These are phyloP conservation scores for Monoraphidium neglectum DNA, from an alignment of 139 green algal genomes.

Conservation along the genomic window DNA sequence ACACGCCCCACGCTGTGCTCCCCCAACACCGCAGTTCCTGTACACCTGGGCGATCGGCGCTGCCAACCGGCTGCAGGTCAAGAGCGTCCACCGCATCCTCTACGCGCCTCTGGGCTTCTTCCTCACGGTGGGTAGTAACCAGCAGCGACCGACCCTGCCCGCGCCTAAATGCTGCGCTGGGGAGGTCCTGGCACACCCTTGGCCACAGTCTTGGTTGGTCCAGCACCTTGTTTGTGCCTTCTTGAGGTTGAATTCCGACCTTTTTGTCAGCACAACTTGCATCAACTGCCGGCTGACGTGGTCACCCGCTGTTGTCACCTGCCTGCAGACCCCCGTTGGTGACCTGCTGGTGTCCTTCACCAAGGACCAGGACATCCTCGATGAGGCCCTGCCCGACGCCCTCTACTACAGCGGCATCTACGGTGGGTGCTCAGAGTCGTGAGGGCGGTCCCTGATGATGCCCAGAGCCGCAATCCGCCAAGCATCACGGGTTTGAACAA, in stretches of 20 bases:
- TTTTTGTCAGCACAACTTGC: constrained; percentile 19
- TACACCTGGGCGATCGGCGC: constrained; percentile 26
- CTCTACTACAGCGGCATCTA: constrained; percentile 66
- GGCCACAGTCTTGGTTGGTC: too few species aligned
- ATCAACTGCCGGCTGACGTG: constrained; percentile 41
- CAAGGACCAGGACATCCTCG: constrained; percentile 66
- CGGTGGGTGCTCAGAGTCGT: constrained; percentile 7
- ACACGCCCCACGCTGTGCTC: too few species aligned
- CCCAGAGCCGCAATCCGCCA: too few species aligned
- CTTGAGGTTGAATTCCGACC: too few species aligned
- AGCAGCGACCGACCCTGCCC: too few species aligned
- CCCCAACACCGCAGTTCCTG: too few species aligned
- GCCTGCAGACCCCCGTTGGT: constrained; percentile 61
- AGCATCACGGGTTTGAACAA: too few species aligned
- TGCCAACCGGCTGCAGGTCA: constrained; percentile 25
- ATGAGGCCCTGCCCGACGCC: constrained; percentile 60
- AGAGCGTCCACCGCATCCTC: constrained; percentile 45
- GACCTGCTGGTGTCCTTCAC: constrained; percentile 68
- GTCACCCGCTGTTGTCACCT: constrained; percentile 60
- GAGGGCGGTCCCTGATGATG: too few species aligned
- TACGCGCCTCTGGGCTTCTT: constrained; percentile 68
- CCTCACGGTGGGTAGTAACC: constrained; percentile 25
- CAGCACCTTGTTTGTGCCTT: too few species aligned
- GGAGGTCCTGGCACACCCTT: too few species aligned
- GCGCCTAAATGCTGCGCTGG: too few species aligned